These are phyloP conservation scores for Aspergillus sclerotiicarbonarius DNA, from an alignment of 495 filamentous ascomycete genomes.

Conservation along the genomic window DNA sequence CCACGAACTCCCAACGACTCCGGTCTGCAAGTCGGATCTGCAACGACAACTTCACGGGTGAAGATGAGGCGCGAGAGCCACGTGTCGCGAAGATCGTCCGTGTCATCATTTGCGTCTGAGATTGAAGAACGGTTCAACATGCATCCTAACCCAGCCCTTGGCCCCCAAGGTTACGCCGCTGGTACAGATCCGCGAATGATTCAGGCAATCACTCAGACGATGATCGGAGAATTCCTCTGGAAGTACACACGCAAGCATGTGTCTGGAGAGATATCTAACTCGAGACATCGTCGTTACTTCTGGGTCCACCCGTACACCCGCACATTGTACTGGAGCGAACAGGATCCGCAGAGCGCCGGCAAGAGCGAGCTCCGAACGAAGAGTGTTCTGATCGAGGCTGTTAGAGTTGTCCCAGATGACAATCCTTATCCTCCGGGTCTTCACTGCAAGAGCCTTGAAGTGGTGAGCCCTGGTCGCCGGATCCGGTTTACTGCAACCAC, in stretches of 20 bases:
- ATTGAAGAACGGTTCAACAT: constrained; percentile 87
- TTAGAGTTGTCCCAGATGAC: constrained; percentile 91
- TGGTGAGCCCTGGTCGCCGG: constrained; percentile 82
- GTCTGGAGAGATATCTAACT: constrained; percentile 79
- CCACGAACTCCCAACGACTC: constrained; percentile 69
- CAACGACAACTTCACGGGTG: constrained; percentile 47
- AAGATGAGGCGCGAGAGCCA: constrained; percentile 50
- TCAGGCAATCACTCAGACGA: constrained; percentile 97
- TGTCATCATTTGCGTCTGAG: constrained; percentile 94
- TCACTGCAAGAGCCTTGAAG: constrained; percentile 86
- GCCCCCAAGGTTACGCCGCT: constrained; percentile 52
- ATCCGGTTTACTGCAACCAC: constrained; percentile 94
- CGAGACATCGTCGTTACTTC: constrained; percentile 91
- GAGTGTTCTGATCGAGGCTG: constrained; percentile 90
- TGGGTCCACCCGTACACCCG: constrained; percentile 99
- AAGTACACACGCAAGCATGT: constrained; percentile 95
- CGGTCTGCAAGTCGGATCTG: constrained; percentile 49
- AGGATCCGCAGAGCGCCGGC: constrained; percentile 77
- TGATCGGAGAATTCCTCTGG: constrained; percentile 99
- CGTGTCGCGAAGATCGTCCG: constrained; percentile 72
- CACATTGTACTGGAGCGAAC: constrained; percentile 94
- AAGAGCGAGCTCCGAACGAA: constrained; percentile 82
- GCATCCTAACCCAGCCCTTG: constrained; percentile 52
- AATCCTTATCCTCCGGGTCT: constrained; percentile 94
- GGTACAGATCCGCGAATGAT: constrained; percentile 96